Percentiles rank a stretch among this genome's conserved stretches.
phyloP scores from a whole-genome alignment of 495 filamentous ascomycete species.

The Cryomyces antarcticus region DNA sequence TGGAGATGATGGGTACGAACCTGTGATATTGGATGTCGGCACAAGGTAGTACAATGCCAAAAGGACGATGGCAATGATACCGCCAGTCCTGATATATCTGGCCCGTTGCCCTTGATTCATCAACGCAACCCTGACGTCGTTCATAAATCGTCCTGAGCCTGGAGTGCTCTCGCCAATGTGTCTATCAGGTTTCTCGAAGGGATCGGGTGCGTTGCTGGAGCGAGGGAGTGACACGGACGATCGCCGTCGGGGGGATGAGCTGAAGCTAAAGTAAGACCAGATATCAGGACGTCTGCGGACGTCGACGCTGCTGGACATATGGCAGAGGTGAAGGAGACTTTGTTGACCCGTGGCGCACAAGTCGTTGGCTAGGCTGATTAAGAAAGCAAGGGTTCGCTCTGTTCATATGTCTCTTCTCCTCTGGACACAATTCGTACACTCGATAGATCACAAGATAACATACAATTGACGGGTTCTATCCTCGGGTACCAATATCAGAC shows the following conservation, averaged over 20 bases:
- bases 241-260: constrained; percentile 13
- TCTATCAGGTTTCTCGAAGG: constrained; percentile 26
- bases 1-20: too few relatives aligned
- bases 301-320: constrained; percentile 24
- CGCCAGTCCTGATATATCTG: constrained; percentile 65
- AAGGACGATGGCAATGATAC: constrained; percentile 52
- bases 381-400: too few relatives aligned
- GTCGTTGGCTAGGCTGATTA: too few relatives aligned
- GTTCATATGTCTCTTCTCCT: too few relatives aligned
- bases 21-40: constrained; percentile 20
- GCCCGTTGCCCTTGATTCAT: constrained; percentile 26
- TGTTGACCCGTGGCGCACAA: too few relatives aligned
- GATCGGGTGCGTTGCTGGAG: constrained; percentile 15
- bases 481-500: too few relatives aligned
- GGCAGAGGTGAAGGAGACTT: background rate
- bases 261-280: constrained; percentile 29
- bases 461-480: too few relatives aligned
- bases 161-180: constrained; percentile 8
- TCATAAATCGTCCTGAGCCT: constrained; percentile 11
- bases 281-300: constrained; percentile 22
- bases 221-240: constrained; percentile 21
- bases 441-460: too few relatives aligned
- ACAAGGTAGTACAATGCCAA: constrained; percentile 58
- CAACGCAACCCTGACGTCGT: constrained; percentile 25
- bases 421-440: too few relatives aligned